phyloP scores from a whole-genome alignment of 176 grass and related monocot genomes.

The Cenchrus americanus region DNA sequence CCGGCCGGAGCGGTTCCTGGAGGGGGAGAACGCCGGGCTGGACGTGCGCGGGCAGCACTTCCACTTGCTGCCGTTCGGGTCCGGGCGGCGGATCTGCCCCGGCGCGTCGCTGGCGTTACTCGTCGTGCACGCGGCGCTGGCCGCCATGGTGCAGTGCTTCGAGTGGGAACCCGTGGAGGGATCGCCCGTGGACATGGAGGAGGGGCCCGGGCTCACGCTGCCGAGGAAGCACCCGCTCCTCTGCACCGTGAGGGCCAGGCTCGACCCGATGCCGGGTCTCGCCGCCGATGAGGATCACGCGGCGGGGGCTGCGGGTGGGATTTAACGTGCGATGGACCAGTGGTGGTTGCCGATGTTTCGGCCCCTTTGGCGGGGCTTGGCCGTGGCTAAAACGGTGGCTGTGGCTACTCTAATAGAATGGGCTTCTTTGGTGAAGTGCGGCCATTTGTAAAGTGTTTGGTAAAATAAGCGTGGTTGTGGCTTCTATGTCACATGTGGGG shows the following conservation, averaged over 20 bases:
- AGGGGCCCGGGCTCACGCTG: conserved; percentile 53
- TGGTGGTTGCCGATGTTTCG: no score
- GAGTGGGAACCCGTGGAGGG: conserved; percentile 50
- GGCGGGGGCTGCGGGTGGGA: neutral
- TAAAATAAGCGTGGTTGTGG: no score
- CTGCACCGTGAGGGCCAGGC: conserved; percentile 35
- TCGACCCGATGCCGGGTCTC: conserved; percentile 23
- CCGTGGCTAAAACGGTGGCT: no score
- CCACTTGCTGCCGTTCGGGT: conserved; percentile 74
- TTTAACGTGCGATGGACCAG: neutral
- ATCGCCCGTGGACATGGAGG: conserved; percentile 67
- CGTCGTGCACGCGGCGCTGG: conserved; percentile 55
- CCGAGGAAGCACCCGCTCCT: conserved; percentile 45
- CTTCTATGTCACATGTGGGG: no score
- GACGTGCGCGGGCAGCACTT: conserved; percentile 78
- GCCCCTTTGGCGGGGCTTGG: no score
- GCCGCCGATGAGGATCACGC: neutral
- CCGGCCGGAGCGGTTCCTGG: conserved; percentile 63
- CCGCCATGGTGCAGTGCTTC: conserved; percentile 72
- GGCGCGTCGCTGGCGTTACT: conserved; percentile 62
- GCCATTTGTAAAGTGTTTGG: no score
- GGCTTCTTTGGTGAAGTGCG: no score
- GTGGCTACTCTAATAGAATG: no score
- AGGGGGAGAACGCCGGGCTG: neutral
- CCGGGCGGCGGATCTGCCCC: conserved; percentile 66